phyloP scores from a whole-genome alignment of 148 eudicot genomes.

The Silene latifolia region DNA sequence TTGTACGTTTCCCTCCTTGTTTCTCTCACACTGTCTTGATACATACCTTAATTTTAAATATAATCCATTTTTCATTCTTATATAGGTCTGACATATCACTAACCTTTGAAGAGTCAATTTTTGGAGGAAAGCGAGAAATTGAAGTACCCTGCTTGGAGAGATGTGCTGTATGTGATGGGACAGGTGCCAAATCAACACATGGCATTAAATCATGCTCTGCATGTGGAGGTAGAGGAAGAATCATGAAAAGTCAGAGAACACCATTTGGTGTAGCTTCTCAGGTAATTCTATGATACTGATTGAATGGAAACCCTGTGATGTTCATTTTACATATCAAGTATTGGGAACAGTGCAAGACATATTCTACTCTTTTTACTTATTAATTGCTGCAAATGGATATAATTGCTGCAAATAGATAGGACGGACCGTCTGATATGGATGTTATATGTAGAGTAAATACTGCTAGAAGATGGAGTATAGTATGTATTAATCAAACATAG shows the following conservation, averaged over 20 bases:
- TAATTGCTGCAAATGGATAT: too few species aligned
- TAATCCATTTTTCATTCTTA: background rate
- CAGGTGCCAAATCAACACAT: constrained; percentile 75
- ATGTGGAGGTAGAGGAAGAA: constrained; percentile 87
- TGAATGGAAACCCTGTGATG: background rate
- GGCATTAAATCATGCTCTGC: constrained; percentile 48
- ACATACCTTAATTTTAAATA: background rate
- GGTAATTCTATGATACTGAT: constrained; percentile 39
- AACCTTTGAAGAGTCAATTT: constrained; percentile 85
- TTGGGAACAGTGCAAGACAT: too few species aligned
- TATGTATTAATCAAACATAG: too few species aligned
- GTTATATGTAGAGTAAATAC: too few species aligned
- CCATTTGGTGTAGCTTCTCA: constrained; percentile 90
- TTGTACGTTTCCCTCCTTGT: background rate
- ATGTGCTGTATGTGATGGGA: constrained; percentile 70
- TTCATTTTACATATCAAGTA: background rate
- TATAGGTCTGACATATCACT: constrained; percentile 59
- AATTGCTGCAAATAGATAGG: too few species aligned
- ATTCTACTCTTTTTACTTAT: too few species aligned
- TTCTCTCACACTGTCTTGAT: background rate
- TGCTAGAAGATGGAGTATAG: too few species aligned
- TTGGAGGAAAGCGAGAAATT: constrained; percentile 59
- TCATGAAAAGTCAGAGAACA: constrained; percentile 67
- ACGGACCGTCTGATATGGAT: too few species aligned
- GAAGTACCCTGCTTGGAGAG: constrained; percentile 61